These are phyloP conservation scores for Pachysandra terminalis DNA, from an alignment of 164 flowering plant species.

Conservation along the genomic window DNA sequence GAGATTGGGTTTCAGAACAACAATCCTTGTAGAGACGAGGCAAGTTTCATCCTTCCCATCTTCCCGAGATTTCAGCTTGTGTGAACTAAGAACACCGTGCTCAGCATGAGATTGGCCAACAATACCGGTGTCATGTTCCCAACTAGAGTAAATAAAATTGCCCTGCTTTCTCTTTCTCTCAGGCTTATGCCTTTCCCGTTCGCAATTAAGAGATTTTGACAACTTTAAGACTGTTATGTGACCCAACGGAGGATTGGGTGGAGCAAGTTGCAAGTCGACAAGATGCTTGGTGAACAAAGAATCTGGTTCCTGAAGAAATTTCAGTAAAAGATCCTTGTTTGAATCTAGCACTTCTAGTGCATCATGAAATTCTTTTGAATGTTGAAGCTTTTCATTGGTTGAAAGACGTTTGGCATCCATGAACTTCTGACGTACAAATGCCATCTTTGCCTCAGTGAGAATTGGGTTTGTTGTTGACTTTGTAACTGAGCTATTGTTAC, in stretches of 20 bases:
- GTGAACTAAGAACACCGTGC: slow-evolving; percentile 18
- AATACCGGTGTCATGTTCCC: slow-evolving; percentile 19
- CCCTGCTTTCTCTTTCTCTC: slow-evolving; percentile 25
- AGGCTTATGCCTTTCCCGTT: slow-evolving; percentile 17
- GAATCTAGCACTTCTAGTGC: slow-evolving; percentile 61
- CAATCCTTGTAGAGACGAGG: slow-evolving; percentile 61
- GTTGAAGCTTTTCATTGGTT: slow-evolving; percentile 48
- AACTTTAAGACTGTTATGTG: slow-evolving; percentile 29
- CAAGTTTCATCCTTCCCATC: slow-evolving; percentile 21
- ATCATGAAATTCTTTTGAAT: slow-evolving; percentile 63
- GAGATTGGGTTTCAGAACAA: slow-evolving; percentile 78
- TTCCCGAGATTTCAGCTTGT: slow-evolving; percentile 20
- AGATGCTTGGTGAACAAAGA: slow-evolving; percentile 67
- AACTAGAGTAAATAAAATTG: slow-evolving; percentile 20
- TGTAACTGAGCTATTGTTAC: slow-evolving; percentile 1
- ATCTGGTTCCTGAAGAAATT: slow-evolving; percentile 72
- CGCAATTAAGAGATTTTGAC: slow-evolving; percentile 25
- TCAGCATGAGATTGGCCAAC: slow-evolving; percentile 9
- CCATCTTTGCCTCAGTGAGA: slow-evolving; percentile 41
- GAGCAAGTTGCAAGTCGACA: slow-evolving; percentile 38
- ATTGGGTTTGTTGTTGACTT: slow-evolving; percentile 21
- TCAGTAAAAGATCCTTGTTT: slow-evolving; percentile 58
- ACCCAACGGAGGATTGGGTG: slow-evolving; percentile 28
- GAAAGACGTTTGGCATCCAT: slow-evolving; percentile 59
- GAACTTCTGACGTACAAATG: slow-evolving; percentile 50